A percentile compares a stretch with the other conserved stretches of the same genome.
These are phyloP conservation scores for Phellinidium pouzarii DNA, from an alignment of 1,284 basidiomycete genomes.

Conservation along the genomic window DNA sequence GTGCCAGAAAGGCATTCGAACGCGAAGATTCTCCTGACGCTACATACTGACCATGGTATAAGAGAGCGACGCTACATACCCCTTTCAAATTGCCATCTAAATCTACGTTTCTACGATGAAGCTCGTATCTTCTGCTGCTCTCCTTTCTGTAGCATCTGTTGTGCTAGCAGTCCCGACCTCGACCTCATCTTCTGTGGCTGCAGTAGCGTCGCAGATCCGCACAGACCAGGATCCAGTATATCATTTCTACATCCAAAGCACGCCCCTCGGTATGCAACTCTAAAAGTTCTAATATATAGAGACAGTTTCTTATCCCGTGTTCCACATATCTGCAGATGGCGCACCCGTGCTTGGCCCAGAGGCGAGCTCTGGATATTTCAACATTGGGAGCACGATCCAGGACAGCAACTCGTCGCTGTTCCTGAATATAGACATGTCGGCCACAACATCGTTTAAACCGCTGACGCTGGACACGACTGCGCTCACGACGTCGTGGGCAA, in stretches of 20 bases:
- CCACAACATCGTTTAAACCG: constrained; percentile 43
- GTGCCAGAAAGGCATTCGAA: not conserved
- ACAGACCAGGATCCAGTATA: constrained; percentile 47
- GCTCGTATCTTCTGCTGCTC: not conserved
- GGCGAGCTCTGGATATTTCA: constrained; percentile 44
- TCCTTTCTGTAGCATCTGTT: constrained; percentile 8
- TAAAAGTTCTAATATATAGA: constrained; percentile 26
- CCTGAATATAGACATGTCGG: constrained; percentile 40
- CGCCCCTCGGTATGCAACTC: constrained; percentile 27
- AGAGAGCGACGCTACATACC: not conserved
- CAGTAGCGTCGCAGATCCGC: constrained; percentile 49
- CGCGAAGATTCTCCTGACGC: constrained; percentile 3
- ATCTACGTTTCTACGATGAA: constrained; percentile 4
- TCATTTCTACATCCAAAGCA: constrained; percentile 51
- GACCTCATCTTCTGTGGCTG: constrained; percentile 36
- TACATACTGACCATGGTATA: not conserved
- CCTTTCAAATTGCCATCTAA: not conserved
- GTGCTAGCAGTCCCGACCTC: constrained; percentile 28
- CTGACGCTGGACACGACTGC: constrained; percentile 41
- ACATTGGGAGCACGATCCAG: constrained; percentile 41
- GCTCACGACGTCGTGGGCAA: constrained; percentile 46
- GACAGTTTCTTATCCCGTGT: not conserved
- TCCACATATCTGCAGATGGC: constrained; percentile 23
- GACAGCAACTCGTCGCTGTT: constrained; percentile 37
- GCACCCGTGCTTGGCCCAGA: constrained; percentile 48